Evolutionary conservation across 2,329 filamentous ascomycete genomes (phyloP), one percentile per base, ranked within the genome.

Genomic region (Penicillium concentricum): DNA sequence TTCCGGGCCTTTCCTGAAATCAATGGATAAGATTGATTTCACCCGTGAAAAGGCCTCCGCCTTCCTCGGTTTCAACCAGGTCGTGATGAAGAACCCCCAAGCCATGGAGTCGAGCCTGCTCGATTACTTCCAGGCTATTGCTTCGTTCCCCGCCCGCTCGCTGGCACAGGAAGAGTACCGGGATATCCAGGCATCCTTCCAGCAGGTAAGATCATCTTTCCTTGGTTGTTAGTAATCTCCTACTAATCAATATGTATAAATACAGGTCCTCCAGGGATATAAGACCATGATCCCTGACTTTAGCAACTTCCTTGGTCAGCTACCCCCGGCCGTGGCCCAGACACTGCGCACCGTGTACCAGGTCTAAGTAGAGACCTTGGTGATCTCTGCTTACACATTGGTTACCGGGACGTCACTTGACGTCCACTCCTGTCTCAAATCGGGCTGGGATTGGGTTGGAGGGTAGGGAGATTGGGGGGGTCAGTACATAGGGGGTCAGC

Each of bases 11-110:
- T 97, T 97, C 78, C 77, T 99, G 52, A 82, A 80, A 50, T 86
- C 88, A 3, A 95, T 99, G 84, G 84, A 86, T 58, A 89, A 91
- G 61, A 88, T 97, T 32, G 88, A 91, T 51, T 88, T 90, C 68
- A 93, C 91, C 2, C 90, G 96, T 59, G 94, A 99, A 76, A 99
- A 99, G 78, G 91, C 90, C 0, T 92, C 92, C 26, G 93, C 94
- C 0, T 91, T 97, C 73, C 87, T 91, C 67, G 94, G 94, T 0
- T 97, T 99, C 76, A 90, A 90, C 53, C 83, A 89, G 64, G 84
- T 96, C 46, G 89, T 97, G 4, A 84, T 89, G 60, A 85, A 87
- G 69, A 97, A 97, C 68, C 94, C 94, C 0, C 85, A 92, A 70
- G 91, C 92, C 2, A 93, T 99, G 85, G 94, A 97, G 76, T 88